Evolutionary conservation across 176 grass and related monocot genomes (phyloP).

Genomic region (Zizania latifolia): DNA sequence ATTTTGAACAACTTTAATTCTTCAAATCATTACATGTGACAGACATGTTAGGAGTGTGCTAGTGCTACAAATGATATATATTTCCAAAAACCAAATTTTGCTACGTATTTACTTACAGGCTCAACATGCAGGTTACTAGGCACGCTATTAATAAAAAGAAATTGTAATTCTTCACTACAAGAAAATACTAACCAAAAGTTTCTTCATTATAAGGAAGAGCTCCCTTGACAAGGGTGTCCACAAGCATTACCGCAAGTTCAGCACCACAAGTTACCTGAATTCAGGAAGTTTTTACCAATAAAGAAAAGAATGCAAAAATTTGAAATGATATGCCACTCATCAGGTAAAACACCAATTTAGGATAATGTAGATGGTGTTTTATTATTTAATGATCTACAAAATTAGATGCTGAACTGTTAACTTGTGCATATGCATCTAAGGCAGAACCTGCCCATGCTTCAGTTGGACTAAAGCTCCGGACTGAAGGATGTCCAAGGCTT

Average conservation of each 20-base stretch:
- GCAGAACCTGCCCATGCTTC: constrained; percentile 78
- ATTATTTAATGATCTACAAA: neutral
- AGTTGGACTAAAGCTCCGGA: constrained; percentile 80
- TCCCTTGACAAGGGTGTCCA: constrained; percentile 65
- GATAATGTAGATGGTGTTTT: neutral
- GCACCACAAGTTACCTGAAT: constrained; percentile 81
- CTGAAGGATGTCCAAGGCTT: constrained; percentile 85
- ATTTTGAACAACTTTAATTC: neutral
- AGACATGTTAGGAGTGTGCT: neutral
- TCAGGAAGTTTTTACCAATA: constrained; percentile 30
- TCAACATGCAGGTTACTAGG: neutral
- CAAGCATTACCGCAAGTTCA: constrained; percentile 71
- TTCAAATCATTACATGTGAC: neutral
- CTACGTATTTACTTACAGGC: neutral
- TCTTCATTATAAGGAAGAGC: constrained; percentile 53
- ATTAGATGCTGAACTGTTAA: neutral
- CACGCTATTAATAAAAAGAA: neutral
- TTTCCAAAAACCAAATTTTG: neutral
- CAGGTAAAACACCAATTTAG: neutral
- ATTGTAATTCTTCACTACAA: neutral
- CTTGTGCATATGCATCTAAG: neutral
- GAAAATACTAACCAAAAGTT: constrained; percentile 64
- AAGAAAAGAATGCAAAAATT: constrained; percentile 1
- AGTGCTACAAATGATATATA: neutral
- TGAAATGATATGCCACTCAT: neutral